Base-by-base conservation (phyloP, 148 eudicot species). In the Gaultheria prostrata region DNA sequence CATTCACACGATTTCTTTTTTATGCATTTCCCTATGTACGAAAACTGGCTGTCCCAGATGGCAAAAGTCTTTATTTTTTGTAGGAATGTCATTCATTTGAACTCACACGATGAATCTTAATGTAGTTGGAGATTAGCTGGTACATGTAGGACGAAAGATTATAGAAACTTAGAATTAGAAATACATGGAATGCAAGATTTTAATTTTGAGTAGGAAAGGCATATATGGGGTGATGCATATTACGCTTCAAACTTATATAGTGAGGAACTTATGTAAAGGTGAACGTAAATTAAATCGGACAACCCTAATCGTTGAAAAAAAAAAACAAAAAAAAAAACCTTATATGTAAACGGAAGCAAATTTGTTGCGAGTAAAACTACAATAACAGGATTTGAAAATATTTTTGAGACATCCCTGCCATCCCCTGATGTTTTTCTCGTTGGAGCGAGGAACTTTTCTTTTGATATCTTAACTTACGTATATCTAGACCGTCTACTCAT, bases 121-220 rank as follows among this genome's bases (percentile, higher is more conserved):
- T 63, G 24, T n/a, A 24, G 69, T 61, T 61, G 69, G 30, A 24
- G 69, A 63, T 63, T 63, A 63, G 69, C 69, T 63, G 69, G 69
- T 63, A 63, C 69, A 63, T 63, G 69, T 63, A 24, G 30, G 69
- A 63, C 30, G 69, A 63, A 63, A 8, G 69, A 63, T 63, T 63
- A 57, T 57, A 54, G 0, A 54, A 15, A 54, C 6, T 3, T 17
- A 24, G 24, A 63, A 11, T 24, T 24, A 63, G 69, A n/a, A 63
- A 63, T 39, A 63, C 24, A 30, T 63, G 24, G 30, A 8, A 63
- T 63, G 69, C 0, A 24, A 63, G 10, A 63, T 24, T 63, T 24
- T 63, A 2, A n/a, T 63, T 63, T n/a, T 63, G 13, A 0, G 69
- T 9, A n/a, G 14, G 70, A 28, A 9, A 61, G 8, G 69, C 10